Base-by-base conservation (phyloP, 208 protist species). In the Kentomonas sorsogonicus region DNA sequence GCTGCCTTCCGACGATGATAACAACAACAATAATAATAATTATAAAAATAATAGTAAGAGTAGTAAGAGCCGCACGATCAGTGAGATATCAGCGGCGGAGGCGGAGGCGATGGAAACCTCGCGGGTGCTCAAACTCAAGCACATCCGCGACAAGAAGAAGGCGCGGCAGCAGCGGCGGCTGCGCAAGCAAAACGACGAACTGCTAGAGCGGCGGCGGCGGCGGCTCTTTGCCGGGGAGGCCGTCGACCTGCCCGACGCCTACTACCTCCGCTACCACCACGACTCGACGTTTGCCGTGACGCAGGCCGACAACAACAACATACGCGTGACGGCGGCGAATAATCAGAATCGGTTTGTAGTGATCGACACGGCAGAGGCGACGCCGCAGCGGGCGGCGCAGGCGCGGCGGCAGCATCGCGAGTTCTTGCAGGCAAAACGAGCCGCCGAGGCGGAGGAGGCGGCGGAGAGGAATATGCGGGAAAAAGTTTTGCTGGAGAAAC, bases 11-110 rank as follows among this genome's bases (percentile, higher is more conserved):
- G n/a, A 18, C 25, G 10, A 48, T 48, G 25, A 48, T 48, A 48
- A 48, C 25, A 6, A 48, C 25, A 48, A 48, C 25, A 48, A 48
- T 48, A 48, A 23, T 20, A 48, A 9, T 20, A 48, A 15, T 48
- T 9, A 23, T 20, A 48, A 6, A 27, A 48, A 26, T 26, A 48
- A 48, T 48, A 48, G 25, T 48, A 48, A 9, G 11, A 48, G 25
- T 48, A 48, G 25, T 18, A 18, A 23, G 16, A 48, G 22, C 25
- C 9, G 25, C 16, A 48, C 6, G 7, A 48, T 48, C 11, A 48
- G n/a, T n/a, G n/a, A n/a, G n/a, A n/a, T n/a, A n/a, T n/a, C n/a
- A n/a, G n/a, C n/a, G n/a, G n/a, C n/a, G n/a, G n/a, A n/a, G n/a
- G n/a, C n/a, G n/a, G n/a, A n/a, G n/a, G n/a, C n/a, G n/a, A n/a